These are phyloP conservation scores for Macrotyloma uniflorum DNA, from an alignment of 306 rosid species.

Conservation along the genomic window DNA sequence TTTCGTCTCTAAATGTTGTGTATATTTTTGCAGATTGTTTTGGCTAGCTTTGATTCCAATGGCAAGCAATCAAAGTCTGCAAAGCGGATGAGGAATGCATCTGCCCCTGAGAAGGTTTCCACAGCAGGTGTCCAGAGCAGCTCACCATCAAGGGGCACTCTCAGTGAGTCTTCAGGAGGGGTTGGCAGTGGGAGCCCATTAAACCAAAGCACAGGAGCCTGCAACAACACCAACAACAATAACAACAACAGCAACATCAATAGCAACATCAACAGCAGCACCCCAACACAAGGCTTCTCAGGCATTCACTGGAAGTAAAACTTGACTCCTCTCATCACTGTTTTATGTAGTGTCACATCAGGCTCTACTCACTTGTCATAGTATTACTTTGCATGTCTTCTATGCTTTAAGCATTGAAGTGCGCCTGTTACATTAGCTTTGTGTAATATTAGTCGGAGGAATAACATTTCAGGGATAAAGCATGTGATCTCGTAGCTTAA, in stretches of 20 bases:
- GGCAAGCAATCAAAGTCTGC: conserved; percentile 50
- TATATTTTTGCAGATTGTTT: conserved; percentile 55
- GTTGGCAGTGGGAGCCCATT: conserved; percentile 55
- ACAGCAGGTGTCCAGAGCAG: conserved; percentile 57
- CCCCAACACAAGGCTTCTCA: conserved; percentile 54
- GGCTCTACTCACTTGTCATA: background rate
- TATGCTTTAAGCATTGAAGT: conserved; percentile 9
- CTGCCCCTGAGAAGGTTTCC: conserved; percentile 34
- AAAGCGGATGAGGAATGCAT: conserved; percentile 33
- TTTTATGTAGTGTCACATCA: conserved; percentile 32
- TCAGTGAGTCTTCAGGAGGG: conserved; percentile 58
- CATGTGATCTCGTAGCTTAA: conserved; percentile 3
- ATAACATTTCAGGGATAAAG: background rate
- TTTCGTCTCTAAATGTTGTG: background rate
- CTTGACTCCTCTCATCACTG: background rate
- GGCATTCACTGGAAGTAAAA: conserved; percentile 67
- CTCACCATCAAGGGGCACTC: conserved; percentile 53
- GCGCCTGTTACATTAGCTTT: conserved; percentile 39
- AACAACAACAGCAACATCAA: conserved; percentile 47
- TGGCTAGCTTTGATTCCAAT: conserved; percentile 59
- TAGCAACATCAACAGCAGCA: conserved; percentile 34
- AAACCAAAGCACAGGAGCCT: conserved; percentile 45
- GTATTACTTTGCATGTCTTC: conserved; percentile 9
- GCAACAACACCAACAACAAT: conserved; percentile 39
- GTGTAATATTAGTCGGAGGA: conserved; percentile 21